Conservation (phyloP, 2,329 filamentous ascomycete species). For the Pseudocercospora vitis region DNA sequence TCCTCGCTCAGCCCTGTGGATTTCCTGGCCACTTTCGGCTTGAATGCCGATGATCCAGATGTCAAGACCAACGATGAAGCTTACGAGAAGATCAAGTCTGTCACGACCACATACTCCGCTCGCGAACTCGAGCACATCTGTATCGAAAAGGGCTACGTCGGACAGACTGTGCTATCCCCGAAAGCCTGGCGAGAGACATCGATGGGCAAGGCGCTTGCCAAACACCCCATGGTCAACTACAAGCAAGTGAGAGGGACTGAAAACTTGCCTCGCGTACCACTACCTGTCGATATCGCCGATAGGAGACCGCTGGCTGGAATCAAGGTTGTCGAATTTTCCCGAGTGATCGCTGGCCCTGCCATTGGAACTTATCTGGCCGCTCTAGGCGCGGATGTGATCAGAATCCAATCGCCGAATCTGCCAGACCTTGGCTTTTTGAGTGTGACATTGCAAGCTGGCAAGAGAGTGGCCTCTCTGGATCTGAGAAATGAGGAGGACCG, state of each 20-base stretch:
- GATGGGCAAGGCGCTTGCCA: constrained; percentile 47
- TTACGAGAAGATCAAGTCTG: constrained; percentile 37
- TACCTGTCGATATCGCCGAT: constrained; percentile 18
- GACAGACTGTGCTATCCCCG: constrained; percentile 36
- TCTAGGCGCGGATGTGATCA: constrained; percentile 35
- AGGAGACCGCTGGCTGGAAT: constrained; percentile 42
- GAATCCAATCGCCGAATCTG: constrained; percentile 30
- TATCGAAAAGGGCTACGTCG: constrained; percentile 37
- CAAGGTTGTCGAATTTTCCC: constrained; percentile 32
- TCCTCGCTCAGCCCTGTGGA: constrained; percentile 50
- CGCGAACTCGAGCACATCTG: constrained; percentile 49
- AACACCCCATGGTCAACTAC: constrained; percentile 44
- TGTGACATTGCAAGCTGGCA: constrained; percentile 52
- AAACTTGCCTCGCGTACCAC: constrained; percentile 12
- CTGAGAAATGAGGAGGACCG: constrained; percentile 44
- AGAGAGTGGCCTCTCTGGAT: constrained; percentile 50
- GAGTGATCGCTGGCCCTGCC: constrained; percentile 34
- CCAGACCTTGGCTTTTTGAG: constrained; percentile 37
- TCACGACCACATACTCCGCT: constrained; percentile 39
- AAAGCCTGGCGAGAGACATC: constrained; percentile 46
- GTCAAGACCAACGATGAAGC: constrained; percentile 36
- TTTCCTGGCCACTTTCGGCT: constrained; percentile 49
- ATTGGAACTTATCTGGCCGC: constrained; percentile 33
- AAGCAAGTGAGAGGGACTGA: constrained; percentile 14
- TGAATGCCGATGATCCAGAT: constrained; percentile 39